Evolutionary conservation across 2,329 filamentous ascomycete genomes (phyloP).

Genomic region (Pyricularia pennisetigena): DNA sequence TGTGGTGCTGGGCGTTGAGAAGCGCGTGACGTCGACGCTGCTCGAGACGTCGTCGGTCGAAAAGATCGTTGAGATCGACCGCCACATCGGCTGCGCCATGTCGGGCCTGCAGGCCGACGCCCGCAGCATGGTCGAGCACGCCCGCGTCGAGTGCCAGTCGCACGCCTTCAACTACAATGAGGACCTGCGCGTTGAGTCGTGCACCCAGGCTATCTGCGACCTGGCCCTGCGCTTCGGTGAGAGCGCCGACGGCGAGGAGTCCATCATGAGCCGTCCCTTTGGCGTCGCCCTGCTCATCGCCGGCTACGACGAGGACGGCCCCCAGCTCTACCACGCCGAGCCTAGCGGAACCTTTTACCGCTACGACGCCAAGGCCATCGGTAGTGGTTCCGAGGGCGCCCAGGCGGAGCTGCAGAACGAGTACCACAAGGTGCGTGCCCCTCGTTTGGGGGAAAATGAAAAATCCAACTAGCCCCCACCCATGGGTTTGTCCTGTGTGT

Average conservation of each 20-base stretch:
- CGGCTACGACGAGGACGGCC: slow-evolving; percentile 93
- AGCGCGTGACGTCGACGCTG: slow-evolving; percentile 94
- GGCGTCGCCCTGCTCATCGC: slow-evolving; percentile 95
- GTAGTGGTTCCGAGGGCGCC: slow-evolving; percentile 91
- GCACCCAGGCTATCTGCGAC: slow-evolving; percentile 98
- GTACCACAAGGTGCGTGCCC: slow-evolving; percentile 70
- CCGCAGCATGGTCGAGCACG: slow-evolving; percentile 95
- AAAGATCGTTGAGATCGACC: slow-evolving; percentile 99
- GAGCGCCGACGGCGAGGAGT: slow-evolving; percentile 94
- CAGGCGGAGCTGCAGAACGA: slow-evolving; percentile 98
- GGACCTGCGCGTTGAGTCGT: slow-evolving; percentile 88
- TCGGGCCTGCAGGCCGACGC: slow-evolving; percentile 95
- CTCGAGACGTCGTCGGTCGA: slow-evolving; percentile 97
- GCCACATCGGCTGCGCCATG: slow-evolving; percentile 98
- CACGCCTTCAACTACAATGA: slow-evolving; percentile 98
- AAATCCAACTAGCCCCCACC: not conserved
- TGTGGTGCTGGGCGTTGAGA: slow-evolving; percentile 95
- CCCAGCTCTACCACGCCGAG: slow-evolving; percentile 95
- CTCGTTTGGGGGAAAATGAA: not conserved
- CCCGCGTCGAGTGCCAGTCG: slow-evolving; percentile 92
- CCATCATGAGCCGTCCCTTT: slow-evolving; percentile 96
- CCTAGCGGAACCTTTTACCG: slow-evolving; percentile 97
- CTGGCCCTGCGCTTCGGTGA: slow-evolving; percentile 92
- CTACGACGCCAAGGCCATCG: slow-evolving; percentile 98
- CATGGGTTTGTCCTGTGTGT: not conserved